Evolutionary conservation across 2,329 filamentous ascomycete species (phyloP).

Genomic region (Thielaviopsis musarum): DNA sequence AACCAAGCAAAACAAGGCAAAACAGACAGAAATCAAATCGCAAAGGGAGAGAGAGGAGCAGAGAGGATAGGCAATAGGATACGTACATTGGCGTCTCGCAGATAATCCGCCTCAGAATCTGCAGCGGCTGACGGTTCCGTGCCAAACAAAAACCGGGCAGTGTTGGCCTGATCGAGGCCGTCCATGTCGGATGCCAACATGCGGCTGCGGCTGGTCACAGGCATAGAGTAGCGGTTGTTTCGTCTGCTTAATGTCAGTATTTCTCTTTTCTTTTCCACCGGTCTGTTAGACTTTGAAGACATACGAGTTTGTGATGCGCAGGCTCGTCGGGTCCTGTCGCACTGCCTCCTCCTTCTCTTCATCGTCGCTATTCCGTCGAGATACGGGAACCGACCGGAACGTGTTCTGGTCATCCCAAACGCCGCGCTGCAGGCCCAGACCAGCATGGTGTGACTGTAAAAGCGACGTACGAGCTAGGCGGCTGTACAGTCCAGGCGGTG

Average conservation of each 20-base stretch:
- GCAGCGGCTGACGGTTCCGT: slow-evolving; percentile 34
- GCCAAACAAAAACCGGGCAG: slow-evolving; percentile 70
- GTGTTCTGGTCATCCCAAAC: slow-evolving; percentile 48
- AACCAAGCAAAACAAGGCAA: not conserved
- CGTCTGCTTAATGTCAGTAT: not conserved
- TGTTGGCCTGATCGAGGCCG: slow-evolving; percentile 67
- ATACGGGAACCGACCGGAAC: slow-evolving; percentile 72
- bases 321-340: slow-evolving; percentile 50
- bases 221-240: slow-evolving; percentile 83
- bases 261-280: too few species aligned
- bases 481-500: slow-evolving; percentile 58
- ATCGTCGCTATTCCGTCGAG: slow-evolving; percentile 79
- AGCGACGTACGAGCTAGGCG: slow-evolving; percentile 40
- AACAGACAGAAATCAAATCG: not conserved
- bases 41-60: too few species aligned
- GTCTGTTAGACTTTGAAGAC: slow-evolving; percentile 24
- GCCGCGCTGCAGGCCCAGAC: slow-evolving; percentile 37
- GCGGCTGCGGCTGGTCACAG: slow-evolving; percentile 51
- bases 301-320: slow-evolving; percentile 63
- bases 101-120: slow-evolving; percentile 7
- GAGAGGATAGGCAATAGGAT: slow-evolving; percentile 1
- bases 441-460: slow-evolving; percentile 59
- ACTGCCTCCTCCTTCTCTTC: slow-evolving; percentile 69
- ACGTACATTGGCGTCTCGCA: slow-evolving; percentile 28
- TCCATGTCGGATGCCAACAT: slow-evolving; percentile 41